Conservation (phyloP, 2,329 filamentous ascomycete genomes). For the Trichoderma hamatum region DNA sequence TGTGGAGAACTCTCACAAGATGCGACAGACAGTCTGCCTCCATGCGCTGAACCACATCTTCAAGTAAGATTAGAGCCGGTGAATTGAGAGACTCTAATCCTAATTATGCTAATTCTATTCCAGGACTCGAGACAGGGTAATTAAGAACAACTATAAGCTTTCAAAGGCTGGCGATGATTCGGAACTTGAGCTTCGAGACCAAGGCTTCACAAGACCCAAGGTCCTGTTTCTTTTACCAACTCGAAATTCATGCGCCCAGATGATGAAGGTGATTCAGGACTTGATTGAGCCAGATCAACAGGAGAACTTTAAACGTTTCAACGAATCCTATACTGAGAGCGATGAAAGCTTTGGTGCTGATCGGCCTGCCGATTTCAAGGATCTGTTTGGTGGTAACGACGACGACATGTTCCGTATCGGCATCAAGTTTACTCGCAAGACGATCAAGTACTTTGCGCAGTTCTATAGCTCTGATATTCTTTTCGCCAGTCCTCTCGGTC, state of each 20-base stretch:
- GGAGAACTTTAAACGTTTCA: constrained; percentile 91
- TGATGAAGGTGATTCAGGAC: constrained; percentile 74
- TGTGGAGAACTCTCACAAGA: constrained; percentile 64
- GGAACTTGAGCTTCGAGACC: constrained; percentile 79
- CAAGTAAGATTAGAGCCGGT: constrained; percentile 58
- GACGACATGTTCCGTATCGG: constrained; percentile 96
- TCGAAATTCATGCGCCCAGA: constrained; percentile 78
- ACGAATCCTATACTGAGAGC: constrained; percentile 75
- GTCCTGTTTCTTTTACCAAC: constrained; percentile 90
- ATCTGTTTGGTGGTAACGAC: constrained; percentile 91
- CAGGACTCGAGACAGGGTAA: constrained; percentile 81
- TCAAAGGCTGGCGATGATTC: constrained; percentile 65
- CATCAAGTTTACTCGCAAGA: constrained; percentile 96
- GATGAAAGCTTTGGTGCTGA: constrained; percentile 67
- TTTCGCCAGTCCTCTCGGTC: constrained; percentile 83
- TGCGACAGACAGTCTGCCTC: constrained; percentile 75
- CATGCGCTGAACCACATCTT: constrained; percentile 91
- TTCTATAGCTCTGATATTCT: constrained; percentile 98
- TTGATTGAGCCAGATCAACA: constrained; percentile 85
- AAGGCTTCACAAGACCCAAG: constrained; percentile 94
- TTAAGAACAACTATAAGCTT: constrained; percentile 88
- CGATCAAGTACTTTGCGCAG: constrained; percentile 88
- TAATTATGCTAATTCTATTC: constrained; percentile 30
- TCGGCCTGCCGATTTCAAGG: constrained; percentile 83
- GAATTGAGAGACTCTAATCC: background rate